phyloP scores from a whole-genome alignment of 1,139 yeast genomes.

The Pichia sp. region DNA sequence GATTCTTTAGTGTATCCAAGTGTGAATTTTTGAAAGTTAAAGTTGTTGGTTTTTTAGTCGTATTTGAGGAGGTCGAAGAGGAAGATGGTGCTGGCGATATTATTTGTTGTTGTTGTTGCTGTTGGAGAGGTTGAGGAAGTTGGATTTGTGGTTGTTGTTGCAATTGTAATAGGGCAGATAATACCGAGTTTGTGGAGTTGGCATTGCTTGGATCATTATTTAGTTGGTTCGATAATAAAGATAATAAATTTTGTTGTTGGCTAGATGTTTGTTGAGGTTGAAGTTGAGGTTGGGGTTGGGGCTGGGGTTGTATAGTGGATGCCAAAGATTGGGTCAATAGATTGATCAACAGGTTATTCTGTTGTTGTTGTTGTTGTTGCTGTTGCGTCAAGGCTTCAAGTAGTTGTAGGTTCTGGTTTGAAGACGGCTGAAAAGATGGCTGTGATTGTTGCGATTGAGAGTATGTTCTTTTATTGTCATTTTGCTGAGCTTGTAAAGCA shows the following conservation, averaged over 20 bases:
- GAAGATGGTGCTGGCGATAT: background rate
- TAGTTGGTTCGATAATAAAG: background rate
- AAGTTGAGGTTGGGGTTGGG: no score
- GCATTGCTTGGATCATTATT: background rate
- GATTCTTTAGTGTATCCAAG: constrained; percentile 3
- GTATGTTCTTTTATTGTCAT: background rate
- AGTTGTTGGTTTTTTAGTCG: background rate
- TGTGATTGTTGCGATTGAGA: background rate
- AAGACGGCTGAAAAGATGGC: background rate
- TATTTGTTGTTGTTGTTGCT: background rate
- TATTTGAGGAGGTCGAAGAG: background rate
- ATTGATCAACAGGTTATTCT: constrained; percentile 11
- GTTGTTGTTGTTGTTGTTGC: constrained; percentile 10
- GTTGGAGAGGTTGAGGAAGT: constrained; percentile 5
- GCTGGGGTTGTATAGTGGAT: constrained; percentile 2
- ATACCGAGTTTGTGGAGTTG: background rate
- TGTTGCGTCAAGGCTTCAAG: background rate
- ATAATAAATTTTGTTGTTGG: constrained; percentile 5
- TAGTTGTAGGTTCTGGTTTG: constrained; percentile 5
- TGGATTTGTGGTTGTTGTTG: constrained; percentile 11
- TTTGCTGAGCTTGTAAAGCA: background rate
- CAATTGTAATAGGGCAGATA: constrained; percentile 1
- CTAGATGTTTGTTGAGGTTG: constrained; percentile 2
- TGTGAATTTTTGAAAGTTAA: constrained; percentile 14
- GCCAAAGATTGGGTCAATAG: constrained; percentile 14